phyloP scores from a whole-genome alignment of 331 rosid genomes.

The Rhamnella rubrinervis region DNA sequence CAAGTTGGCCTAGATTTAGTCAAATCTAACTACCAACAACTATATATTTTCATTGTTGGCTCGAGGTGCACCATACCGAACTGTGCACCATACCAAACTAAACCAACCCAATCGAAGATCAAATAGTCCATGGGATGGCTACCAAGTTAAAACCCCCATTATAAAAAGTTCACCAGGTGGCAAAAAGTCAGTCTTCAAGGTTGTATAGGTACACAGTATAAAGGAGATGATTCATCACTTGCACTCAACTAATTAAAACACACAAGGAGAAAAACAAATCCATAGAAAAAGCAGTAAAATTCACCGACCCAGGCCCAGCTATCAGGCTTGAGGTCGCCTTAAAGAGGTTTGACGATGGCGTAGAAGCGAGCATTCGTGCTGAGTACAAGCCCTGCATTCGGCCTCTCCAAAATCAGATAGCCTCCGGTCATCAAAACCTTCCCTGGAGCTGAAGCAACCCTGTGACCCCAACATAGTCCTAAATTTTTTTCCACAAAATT shows the following conservation, averaged over 20 bases:
- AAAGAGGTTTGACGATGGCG: slow-evolving; percentile 73
- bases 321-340: slow-evolving; percentile 28
- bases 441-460: slow-evolving; percentile 94
- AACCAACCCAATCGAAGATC: no score
- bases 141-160: neutral
- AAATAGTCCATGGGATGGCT: no score
- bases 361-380: slow-evolving; percentile 93
- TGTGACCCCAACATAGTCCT: slow-evolving; percentile 20
- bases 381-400: slow-evolving; percentile 85
- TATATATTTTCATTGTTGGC: no score
- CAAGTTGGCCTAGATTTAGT: neutral
- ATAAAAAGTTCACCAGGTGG: neutral
- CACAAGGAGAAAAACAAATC: neutral
- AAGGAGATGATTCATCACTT: no score
- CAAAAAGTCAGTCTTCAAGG: no score
- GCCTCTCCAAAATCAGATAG: slow-evolving; percentile 81
- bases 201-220: no score
- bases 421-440: slow-evolving; percentile 91
- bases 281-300: no score
- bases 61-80: no score
- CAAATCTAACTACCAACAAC: no score
- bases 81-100: no score
- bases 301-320: no score
- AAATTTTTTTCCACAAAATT: neutral
- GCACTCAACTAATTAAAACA: no score